Evolutionary conservation across 1,284 basidiomycete genomes (phyloP).

Genomic region (Marasmius oreades): DNA sequence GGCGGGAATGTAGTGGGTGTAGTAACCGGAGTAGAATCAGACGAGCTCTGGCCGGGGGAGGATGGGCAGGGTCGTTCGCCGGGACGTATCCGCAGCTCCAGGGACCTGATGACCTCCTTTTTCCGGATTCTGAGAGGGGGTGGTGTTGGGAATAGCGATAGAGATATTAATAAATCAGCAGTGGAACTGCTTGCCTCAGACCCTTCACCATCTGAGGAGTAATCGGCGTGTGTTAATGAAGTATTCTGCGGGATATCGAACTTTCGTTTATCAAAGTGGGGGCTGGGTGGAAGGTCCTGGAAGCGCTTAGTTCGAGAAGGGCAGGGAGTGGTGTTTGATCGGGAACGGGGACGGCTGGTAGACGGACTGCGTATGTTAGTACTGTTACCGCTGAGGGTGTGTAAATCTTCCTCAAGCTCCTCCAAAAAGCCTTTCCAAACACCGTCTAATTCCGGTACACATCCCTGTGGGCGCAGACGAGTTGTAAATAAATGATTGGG

Average conservation of each 20-base stretch:
- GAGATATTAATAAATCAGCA: conserved; percentile 19
- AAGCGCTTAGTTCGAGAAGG: background rate
- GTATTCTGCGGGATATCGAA: background rate
- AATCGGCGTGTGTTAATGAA: background rate
- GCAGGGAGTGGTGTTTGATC: background rate
- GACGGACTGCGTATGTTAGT: background rate
- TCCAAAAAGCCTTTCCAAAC: conserved; percentile 24
- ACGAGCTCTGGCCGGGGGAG: conserved; percentile 32
- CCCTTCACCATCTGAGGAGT: background rate
- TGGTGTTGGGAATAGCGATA: conserved; percentile 38
- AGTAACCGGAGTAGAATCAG: conserved; percentile 37
- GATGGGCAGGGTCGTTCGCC: conserved; percentile 24
- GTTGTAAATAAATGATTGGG: background rate
- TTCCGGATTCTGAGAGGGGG: conserved; percentile 38
- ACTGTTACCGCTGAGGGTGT: background rate
- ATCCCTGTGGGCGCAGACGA: conserved; percentile 8
- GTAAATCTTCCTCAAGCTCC: conserved; percentile 11
- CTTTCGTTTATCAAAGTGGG: background rate
- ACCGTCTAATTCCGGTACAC: conserved; percentile 23
- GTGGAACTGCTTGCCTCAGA: background rate
- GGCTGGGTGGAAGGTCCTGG: background rate
- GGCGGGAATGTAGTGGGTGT: conserved; percentile 34
- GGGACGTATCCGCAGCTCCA: conserved; percentile 26
- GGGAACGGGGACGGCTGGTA: background rate
- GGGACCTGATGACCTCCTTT: conserved; percentile 31